These are phyloP conservation scores for Ganoderma boninense DNA, from an alignment of 1,284 basidiomycete genomes.

Conservation along the genomic window DNA sequence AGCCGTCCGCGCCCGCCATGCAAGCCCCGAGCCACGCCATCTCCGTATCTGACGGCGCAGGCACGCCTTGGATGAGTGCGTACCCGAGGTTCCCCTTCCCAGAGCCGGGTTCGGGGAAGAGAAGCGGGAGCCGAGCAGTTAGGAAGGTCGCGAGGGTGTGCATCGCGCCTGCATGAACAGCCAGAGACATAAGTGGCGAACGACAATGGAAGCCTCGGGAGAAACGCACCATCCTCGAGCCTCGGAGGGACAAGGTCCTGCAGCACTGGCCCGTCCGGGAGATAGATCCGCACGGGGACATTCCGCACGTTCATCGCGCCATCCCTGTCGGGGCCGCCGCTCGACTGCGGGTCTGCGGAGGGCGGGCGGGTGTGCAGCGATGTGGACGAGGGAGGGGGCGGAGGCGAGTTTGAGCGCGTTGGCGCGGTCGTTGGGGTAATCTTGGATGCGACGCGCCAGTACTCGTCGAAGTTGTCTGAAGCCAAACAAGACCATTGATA, in stretches of 20 bases:
- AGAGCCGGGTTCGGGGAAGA: conserved; percentile 59
- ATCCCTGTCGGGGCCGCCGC: conserved; percentile 64
- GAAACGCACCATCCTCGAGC: conserved; percentile 65
- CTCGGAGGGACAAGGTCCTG: conserved; percentile 89
- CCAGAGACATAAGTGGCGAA: background rate
- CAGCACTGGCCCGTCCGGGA: conserved; percentile 91
- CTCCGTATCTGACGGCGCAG: conserved; percentile 86
- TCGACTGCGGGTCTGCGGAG: conserved; percentile 64
- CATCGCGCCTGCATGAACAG: conserved; percentile 53
- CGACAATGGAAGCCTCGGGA: background rate
- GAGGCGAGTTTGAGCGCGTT: conserved; percentile 60
- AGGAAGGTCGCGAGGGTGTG: conserved; percentile 71
- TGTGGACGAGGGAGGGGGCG: conserved; percentile 56
- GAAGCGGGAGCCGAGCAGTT: conserved; percentile 66
- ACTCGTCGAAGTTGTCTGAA: conserved; percentile 93
- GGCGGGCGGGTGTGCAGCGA: conserved; percentile 72
- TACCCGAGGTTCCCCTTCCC: conserved; percentile 59
- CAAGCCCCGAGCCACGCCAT: conserved; percentile 94
- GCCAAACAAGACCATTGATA: background rate
- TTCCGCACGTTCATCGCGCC: conserved; percentile 87
- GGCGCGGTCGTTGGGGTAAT: conserved; percentile 75
- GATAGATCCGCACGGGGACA: conserved; percentile 89
- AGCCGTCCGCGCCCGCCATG: conserved; percentile 92
- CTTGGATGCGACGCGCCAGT: conserved; percentile 91
- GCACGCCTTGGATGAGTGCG: conserved; percentile 89